Evolutionary conservation across 805 yeast genomes (phyloP), one percentile per base, ranked within the genome.

Genomic region (Saccharomyces jurei): DNA sequence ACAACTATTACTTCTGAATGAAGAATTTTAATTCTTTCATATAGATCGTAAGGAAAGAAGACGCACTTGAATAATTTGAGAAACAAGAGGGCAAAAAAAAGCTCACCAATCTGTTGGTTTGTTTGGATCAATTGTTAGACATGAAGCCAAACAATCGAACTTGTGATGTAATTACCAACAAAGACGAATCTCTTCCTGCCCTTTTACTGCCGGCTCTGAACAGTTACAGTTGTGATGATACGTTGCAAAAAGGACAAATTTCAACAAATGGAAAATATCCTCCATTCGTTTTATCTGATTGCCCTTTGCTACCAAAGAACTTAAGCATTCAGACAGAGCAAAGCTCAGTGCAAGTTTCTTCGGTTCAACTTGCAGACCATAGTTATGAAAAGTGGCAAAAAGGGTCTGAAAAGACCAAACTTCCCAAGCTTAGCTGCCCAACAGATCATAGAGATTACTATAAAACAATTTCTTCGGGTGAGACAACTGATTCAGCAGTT

Each of bases 401-500:
- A 36, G 25, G 17, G 17, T 36, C 25, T 2, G 44, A 36, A 8
- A 36, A 36, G 22, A 36, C 25, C 8, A 17, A 36, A 9, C 44
- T 36, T 6, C 44, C 44, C 44, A 36, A 36, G 10, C 44, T 36
- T 36, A 22, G 44, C 17, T 36, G 44, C 25, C 22, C 22, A 36
- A 36, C 44, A 17, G 25, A 36, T 6, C 17, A 21, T 11, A 3
- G 9, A 6, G 51, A 30, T 10, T 21, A 36, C 14, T 41, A 36
- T 17, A 36, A 14, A 36, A 50, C 29, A 2, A 13, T 49, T 9
- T 25, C 30, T 21, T 50, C 52, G 4, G 46, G 46, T 3, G 47
- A 54, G 54, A 41, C 49, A 29, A 36, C n/a, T 49, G n/a, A 56
- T 56, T 56, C 58, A 56, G 29, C 58, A 11, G 44, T 17, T 48